Conservation (phyloP, 345 rosid species). For the Gossypium australe region DNA sequence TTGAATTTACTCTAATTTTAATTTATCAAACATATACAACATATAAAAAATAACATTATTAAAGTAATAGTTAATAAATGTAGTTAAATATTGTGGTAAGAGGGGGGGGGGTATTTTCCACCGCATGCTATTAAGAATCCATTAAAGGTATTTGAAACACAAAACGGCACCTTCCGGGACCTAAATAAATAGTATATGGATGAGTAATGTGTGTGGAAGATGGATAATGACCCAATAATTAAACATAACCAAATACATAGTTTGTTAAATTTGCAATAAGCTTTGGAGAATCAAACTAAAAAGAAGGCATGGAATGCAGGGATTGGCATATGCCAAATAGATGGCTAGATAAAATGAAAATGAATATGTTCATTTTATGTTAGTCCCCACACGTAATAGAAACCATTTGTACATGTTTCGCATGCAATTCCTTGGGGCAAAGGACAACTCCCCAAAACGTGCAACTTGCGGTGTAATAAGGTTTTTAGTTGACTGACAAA, state of each 20-base stretch:
- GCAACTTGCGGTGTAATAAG: not conserved
- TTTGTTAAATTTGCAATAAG: not conserved
- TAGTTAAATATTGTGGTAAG: no score
- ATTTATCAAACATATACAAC: no score
- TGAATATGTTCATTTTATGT: not conserved
- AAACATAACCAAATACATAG: not conserved
- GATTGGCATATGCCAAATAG: not conserved
- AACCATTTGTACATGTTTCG: not conserved
- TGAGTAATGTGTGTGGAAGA: not conserved
- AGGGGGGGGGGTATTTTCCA: no score
- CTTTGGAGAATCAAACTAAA: not conserved
- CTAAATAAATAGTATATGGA: no score
- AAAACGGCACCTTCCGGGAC: no score
- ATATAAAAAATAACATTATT: no score
- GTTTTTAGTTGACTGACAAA: not conserved
- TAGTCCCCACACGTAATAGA: not conserved
- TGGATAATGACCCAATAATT: not conserved
- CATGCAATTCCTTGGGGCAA: not conserved
- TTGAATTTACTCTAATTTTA: no score
- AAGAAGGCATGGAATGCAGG: not conserved
- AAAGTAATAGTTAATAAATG: no score
- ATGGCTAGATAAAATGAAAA: not conserved
- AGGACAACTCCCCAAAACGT: not conserved
- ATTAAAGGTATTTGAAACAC: no score
- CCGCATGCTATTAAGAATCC: no score